phyloP scores from a whole-genome alignment of 2,329 filamentous ascomycete species.

The Penicillium sp. region DNA sequence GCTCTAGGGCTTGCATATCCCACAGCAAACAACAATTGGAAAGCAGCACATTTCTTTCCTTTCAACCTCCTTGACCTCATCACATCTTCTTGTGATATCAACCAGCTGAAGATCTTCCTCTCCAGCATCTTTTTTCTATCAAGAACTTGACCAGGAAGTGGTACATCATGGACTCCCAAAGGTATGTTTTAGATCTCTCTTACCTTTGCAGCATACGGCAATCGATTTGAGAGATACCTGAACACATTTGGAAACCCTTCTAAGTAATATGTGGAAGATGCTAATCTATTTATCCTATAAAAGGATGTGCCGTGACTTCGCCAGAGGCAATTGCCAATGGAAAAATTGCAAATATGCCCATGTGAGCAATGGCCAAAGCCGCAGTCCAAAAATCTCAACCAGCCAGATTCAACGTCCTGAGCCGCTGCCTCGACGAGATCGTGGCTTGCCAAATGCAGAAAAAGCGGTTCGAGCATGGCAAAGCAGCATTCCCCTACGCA shows the following conservation, averaged over 20 bases:
- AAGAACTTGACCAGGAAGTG: neutral
- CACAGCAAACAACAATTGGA: neutral
- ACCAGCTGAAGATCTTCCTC: neutral
- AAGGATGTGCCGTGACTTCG: constrained; percentile 9
- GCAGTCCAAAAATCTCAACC: neutral
- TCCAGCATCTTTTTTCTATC: neutral
- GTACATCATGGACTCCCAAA: neutral
- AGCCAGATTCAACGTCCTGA: neutral
- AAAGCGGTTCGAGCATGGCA: constrained; percentile 7
- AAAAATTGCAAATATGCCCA: constrained; percentile 14
- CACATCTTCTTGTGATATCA: neutral
- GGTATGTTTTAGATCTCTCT: neutral
- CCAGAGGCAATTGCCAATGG: constrained; percentile 4
- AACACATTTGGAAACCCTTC: neutral
- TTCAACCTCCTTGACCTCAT: neutral
- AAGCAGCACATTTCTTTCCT: neutral
- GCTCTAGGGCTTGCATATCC: neutral
- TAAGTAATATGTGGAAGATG: neutral
- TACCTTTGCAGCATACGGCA: neutral
- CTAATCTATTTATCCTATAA: neutral
- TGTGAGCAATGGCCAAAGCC: constrained; percentile 1
- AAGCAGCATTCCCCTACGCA: neutral
- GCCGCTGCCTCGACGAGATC: neutral
- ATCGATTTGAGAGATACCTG: neutral
- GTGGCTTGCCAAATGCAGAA: neutral